Percentiles rank a stretch among this genome's conserved stretches.
These are phyloP conservation scores for Thelephora ganbajun DNA, from an alignment of 768 basidiomycete genomes.

Conservation along the genomic window DNA sequence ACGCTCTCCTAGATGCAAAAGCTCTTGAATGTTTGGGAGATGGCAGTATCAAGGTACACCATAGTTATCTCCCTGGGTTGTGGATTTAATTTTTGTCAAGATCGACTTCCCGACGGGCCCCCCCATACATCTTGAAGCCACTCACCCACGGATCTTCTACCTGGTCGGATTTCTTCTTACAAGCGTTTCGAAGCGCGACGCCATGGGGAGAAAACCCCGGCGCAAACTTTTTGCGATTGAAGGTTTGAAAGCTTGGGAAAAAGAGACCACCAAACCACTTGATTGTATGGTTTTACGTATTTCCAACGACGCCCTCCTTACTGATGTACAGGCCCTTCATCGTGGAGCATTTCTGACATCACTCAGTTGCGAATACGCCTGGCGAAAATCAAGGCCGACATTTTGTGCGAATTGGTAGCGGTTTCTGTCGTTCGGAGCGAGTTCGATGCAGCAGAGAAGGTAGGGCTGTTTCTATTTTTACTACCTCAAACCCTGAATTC, in stretches of 20 bases:
- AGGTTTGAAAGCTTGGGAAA: constrained; percentile 37
- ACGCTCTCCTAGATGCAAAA: constrained; percentile 53
- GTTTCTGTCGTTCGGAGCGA: constrained; percentile 58
- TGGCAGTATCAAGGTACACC: constrained; percentile 24
- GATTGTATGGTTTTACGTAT: constrained; percentile 17
- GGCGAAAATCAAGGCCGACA: constrained; percentile 53
- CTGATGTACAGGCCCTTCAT: constrained; percentile 32
- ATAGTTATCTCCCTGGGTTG: not conserved
- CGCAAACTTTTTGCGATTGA: constrained; percentile 55
- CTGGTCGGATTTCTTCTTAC: constrained; percentile 55
- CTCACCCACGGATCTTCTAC: constrained; percentile 55
- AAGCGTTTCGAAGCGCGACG: constrained; percentile 53
- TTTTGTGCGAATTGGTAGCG: constrained; percentile 54
- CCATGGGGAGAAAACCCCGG: constrained; percentile 62
- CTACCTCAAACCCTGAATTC: not conserved
- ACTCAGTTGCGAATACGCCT: constrained; percentile 33
- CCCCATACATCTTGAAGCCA: constrained; percentile 41
- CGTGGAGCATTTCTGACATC: constrained; percentile 39
- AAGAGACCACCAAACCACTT: constrained; percentile 27
- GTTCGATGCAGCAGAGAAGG: constrained; percentile 47
- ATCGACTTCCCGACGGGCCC: constrained; percentile 21
- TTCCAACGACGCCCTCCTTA: not conserved
- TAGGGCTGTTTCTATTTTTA: constrained; percentile 16
- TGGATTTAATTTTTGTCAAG: constrained; percentile 8
- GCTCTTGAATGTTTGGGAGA: constrained; percentile 25